Percentiles rank a stretch among this genome's conserved stretches.
phyloP scores from a whole-genome alignment of 371 early-diverging fungal species.

The Syncephalastrum sp. region DNA sequence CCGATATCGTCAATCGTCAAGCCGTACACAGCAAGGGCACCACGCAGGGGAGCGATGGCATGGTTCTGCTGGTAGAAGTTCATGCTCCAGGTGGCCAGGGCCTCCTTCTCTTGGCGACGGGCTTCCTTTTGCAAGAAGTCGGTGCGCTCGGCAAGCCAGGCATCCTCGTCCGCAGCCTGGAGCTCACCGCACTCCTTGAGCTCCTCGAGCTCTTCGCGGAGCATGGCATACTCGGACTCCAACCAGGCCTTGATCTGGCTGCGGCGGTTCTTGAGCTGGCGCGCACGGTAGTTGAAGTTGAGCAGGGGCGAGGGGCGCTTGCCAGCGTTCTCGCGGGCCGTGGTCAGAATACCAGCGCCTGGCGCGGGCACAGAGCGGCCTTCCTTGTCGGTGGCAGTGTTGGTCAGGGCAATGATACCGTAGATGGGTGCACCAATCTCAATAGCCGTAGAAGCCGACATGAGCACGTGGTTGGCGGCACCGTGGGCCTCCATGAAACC shows the following conservation, averaged over 20 bases:
- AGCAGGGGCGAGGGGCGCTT: constrained; percentile 77
- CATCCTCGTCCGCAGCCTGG: constrained; percentile 59
- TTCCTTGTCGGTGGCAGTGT: constrained; percentile 96
- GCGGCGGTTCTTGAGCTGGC: constrained; percentile 80
- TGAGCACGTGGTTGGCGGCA: constrained; percentile 88
- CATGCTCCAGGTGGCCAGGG: constrained; percentile 80
- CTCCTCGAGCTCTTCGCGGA: constrained; percentile 74
- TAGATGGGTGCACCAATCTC: constrained; percentile 96
- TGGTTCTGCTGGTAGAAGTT: constrained; percentile 86
- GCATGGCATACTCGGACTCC: constrained; percentile 73
- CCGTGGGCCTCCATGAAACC: constrained; percentile 98
- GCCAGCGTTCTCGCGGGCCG: constrained; percentile 78
- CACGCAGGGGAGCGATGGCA: constrained; percentile 88
- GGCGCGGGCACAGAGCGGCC: constrained; percentile 96
- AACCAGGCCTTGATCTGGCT: constrained; percentile 87
- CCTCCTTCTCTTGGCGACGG: constrained; percentile 82
- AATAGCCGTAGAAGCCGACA: constrained; percentile 88
- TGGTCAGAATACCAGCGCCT: constrained; percentile 94
- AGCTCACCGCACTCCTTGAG: constrained; percentile 65
- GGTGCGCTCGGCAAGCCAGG: constrained; percentile 76
- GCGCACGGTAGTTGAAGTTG: constrained; percentile 88
- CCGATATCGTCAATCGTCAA: constrained; percentile 93
- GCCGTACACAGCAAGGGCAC: constrained; percentile 89
- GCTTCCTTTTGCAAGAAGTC: constrained; percentile 86
- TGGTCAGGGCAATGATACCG: constrained; percentile 89